Evolutionary conservation across 2,329 filamentous ascomycete species (phyloP).

Genomic region (Fusarium sarcochroum): DNA sequence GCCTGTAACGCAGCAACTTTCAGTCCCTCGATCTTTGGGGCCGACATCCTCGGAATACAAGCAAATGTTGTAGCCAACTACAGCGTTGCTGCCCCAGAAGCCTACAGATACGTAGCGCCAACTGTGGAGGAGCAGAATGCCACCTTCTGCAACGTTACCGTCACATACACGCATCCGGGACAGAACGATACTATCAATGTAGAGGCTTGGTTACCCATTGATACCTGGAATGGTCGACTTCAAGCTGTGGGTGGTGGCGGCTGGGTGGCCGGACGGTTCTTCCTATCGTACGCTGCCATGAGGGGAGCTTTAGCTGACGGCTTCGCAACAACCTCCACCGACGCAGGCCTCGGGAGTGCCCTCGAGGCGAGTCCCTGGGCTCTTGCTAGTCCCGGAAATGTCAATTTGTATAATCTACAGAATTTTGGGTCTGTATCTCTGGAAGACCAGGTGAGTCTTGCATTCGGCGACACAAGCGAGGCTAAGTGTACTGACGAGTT

Average conservation of each 20-base stretch:
- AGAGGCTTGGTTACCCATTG: conserved; percentile 24
- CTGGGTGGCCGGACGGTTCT: conserved; percentile 26
- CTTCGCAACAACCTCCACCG: conserved; percentile 31
- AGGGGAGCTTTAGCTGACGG: conserved; percentile 23
- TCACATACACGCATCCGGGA: conserved; percentile 33
- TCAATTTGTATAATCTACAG: conserved; percentile 30
- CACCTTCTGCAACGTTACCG: conserved; percentile 35
- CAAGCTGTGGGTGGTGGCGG: conserved; percentile 34
- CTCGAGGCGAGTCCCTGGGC: conserved; percentile 17
- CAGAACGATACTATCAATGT: conserved; percentile 28
- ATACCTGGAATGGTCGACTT: conserved; percentile 24
- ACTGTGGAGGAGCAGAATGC: conserved; percentile 3
- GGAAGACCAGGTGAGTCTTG: conserved; percentile 23
- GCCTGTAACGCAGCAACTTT: not conserved
- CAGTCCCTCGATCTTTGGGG: conserved; percentile 2
- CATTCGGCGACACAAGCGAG: not conserved
- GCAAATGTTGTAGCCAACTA: not conserved
- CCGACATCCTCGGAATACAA: conserved; percentile 1
- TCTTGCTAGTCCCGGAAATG: conserved; percentile 25
- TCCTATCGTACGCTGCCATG: conserved; percentile 15
- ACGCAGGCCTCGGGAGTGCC: conserved; percentile 22
- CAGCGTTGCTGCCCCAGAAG: not conserved
- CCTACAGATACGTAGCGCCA: conserved; percentile 14
- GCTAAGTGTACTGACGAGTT: not conserved
- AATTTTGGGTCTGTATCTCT: conserved; percentile 27